These are phyloP conservation scores for Trichoderma sp. DNA, from an alignment of 2,329 filamentous ascomycete genomes.

Conservation along the genomic window DNA sequence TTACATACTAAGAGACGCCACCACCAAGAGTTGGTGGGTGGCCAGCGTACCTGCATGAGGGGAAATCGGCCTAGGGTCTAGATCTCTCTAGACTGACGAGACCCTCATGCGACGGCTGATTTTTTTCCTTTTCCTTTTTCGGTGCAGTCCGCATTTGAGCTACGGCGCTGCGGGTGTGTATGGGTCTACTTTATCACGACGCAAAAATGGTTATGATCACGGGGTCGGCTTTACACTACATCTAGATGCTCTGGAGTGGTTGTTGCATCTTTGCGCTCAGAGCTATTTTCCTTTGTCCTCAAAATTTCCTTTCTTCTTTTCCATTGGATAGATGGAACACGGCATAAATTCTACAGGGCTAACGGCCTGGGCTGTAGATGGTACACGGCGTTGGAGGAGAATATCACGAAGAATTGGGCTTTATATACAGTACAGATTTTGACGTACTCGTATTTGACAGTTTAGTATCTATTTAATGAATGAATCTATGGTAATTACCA, in stretches of 20 bases:
- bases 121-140: conserved; percentile 2
- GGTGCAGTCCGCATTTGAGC: conserved; percentile 3
- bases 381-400: conserved; percentile 13
- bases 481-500: conserved; percentile 1
- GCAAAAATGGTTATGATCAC: conserved; percentile 23
- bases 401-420: conserved; percentile 1
- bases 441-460: not conserved
- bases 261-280: conserved; percentile 4
- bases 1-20: conserved; percentile 16
- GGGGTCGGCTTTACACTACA: conserved; percentile 12
- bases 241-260: not conserved
- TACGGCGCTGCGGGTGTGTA: conserved; percentile 13
- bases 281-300: conserved; percentile 18
- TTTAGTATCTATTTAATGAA: conserved; percentile 9
- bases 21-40: not conserved
- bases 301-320: not conserved
- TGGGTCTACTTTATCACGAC: conserved; percentile 19
- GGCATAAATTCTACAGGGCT: conserved; percentile 13
- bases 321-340: conserved; percentile 4
- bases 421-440: conserved; percentile 3
- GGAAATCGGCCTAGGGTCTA: conserved; percentile 9
- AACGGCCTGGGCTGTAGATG: conserved; percentile 12
- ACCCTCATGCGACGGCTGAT: conserved; percentile 3
- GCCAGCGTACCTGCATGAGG: conserved; percentile 23
- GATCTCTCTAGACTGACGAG: conserved; percentile 10